Percentiles rank a stretch among this genome's conserved stretches.
Evolutionary conservation across 768 basidiomycete species (phyloP).

Genomic region (Terana coerulea): DNA sequence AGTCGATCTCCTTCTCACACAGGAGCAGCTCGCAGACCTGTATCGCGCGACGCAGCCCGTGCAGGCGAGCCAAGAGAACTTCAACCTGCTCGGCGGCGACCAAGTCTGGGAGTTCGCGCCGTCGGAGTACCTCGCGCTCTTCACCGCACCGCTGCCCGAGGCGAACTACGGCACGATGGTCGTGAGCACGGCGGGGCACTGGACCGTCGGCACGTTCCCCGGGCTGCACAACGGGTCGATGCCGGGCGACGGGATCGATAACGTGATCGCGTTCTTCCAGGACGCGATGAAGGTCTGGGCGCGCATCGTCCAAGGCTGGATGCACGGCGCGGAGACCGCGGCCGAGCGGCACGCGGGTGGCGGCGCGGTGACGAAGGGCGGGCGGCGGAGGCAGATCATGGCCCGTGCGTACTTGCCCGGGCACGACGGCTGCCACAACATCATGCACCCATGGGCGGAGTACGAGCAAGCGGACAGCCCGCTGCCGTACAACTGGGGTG

Average conservation of each 20-base stretch:
- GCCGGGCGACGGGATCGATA: slow-evolving; percentile 46
- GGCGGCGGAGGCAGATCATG: slow-evolving; percentile 38
- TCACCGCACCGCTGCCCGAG: slow-evolving; percentile 44
- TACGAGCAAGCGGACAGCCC: slow-evolving; percentile 41
- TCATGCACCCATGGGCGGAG: slow-evolving; percentile 41
- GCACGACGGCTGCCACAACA: slow-evolving; percentile 60
- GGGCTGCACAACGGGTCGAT: slow-evolving; percentile 34
- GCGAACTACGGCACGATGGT: slow-evolving; percentile 59
- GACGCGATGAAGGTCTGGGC: slow-evolving; percentile 58
- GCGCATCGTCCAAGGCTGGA: slow-evolving; percentile 40
- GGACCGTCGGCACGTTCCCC: slow-evolving; percentile 53
- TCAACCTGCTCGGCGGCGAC: slow-evolving; percentile 54
- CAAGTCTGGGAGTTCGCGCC: slow-evolving; percentile 49
- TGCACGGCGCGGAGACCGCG: slow-evolving; percentile 32
- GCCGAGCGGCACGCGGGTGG: not conserved
- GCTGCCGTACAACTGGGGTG: slow-evolving; percentile 61
- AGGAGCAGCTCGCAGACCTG: slow-evolving; percentile 43
- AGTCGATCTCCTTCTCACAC: slow-evolving; percentile 53
- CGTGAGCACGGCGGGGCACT: slow-evolving; percentile 64
- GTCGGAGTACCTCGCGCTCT: slow-evolving; percentile 47
- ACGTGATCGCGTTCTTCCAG: slow-evolving; percentile 54
- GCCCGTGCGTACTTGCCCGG: slow-evolving; percentile 62
- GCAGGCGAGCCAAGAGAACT: slow-evolving; percentile 20
- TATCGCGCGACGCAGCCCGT: slow-evolving; percentile 30
- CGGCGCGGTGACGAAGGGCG: slow-evolving; percentile 18